phyloP scores from a whole-genome alignment of 73 alveolate species.

The Paramecium caudatum region DNA sequence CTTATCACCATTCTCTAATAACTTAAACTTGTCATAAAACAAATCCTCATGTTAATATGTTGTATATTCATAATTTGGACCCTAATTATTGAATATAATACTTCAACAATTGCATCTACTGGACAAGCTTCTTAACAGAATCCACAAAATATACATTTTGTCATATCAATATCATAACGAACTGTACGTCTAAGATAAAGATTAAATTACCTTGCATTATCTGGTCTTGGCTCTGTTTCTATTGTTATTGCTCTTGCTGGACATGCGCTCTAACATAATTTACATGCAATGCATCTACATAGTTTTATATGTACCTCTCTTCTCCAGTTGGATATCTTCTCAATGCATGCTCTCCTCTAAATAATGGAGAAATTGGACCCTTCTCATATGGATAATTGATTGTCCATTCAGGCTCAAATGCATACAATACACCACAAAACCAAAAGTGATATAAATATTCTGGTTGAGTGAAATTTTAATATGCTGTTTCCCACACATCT shows the following conservation, averaged over 20 bases:
- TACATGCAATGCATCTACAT: conserved; percentile 94
- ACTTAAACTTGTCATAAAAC: conserved; percentile 88
- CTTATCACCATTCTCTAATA: conserved; percentile 91
- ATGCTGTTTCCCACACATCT: conserved; percentile 76
- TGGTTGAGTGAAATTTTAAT: conserved; percentile 69
- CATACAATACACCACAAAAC: conserved; percentile 77
- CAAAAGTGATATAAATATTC: conserved; percentile 76
- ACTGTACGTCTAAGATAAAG: conserved; percentile 82
- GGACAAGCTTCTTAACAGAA: conserved; percentile 96
- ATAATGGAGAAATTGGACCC: conserved; percentile 91
- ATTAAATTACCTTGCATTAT: conserved; percentile 78
- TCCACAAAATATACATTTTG: conserved; percentile 95
- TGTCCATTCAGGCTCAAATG: conserved; percentile 84
- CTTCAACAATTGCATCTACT: conserved; percentile 95
- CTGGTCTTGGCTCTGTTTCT: conserved; percentile 96
- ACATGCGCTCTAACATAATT: conserved; percentile 93
- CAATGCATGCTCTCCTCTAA: conserved; percentile 96
- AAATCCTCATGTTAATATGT: conserved; percentile 86
- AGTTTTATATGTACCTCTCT: conserved; percentile 73
- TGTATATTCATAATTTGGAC: conserved; percentile 88
- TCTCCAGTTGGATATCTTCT: conserved; percentile 96
- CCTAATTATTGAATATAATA: conserved; percentile 70
- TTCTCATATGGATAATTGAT: conserved; percentile 93
- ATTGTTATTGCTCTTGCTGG: conserved; percentile 93
- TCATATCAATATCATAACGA: conserved; percentile 92